Percentiles rank a stretch among this genome's conserved stretches.
phyloP scores from a whole-genome alignment of 2,329 filamentous ascomycete genomes.

The Pestalotiopsis fici region DNA sequence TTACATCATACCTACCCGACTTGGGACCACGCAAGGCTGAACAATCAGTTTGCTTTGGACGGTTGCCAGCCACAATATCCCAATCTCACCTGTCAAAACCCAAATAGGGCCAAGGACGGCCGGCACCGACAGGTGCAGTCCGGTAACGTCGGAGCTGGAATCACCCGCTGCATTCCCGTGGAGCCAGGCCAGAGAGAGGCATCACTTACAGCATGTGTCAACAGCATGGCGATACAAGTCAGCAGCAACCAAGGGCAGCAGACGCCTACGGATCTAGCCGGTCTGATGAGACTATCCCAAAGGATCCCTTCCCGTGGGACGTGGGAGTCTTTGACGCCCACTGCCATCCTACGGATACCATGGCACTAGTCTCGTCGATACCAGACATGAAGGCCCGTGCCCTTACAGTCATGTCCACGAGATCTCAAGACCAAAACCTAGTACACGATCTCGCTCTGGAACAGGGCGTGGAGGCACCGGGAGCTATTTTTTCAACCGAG shows the following conservation, averaged over 20 bases:
- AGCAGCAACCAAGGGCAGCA: constrained; percentile 10
- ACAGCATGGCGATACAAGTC: constrained; percentile 17
- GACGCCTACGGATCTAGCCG: neutral
- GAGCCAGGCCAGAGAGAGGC: neutral
- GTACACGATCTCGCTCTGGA: constrained; percentile 62
- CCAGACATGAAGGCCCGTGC: constrained; percentile 64
- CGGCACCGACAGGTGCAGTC: neutral
- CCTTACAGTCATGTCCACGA: constrained; percentile 77
- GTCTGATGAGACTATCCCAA: neutral
- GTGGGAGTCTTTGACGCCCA: constrained; percentile 76
- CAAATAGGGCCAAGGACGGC: neutral
- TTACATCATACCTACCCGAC: neutral
- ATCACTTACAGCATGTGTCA: constrained; percentile 22
- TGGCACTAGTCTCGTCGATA: constrained; percentile 60
- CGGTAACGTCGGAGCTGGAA: neutral
- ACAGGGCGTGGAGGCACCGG: constrained; percentile 45
- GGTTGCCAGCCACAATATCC: neutral
- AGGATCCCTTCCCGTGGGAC: constrained; percentile 64
- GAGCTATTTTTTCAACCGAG: constrained; percentile 14
- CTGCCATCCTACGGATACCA: constrained; percentile 82
- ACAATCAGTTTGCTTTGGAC: neutral
- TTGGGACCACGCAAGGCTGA: neutral
- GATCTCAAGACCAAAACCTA: constrained; percentile 73
- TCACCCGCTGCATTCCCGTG: neutral
- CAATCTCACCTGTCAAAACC: neutral